Percentiles rank a stretch among this genome's conserved stretches.
Conservation (phyloP, 768 basidiomycete genomes). For the Pholiota microspora region DNA sequence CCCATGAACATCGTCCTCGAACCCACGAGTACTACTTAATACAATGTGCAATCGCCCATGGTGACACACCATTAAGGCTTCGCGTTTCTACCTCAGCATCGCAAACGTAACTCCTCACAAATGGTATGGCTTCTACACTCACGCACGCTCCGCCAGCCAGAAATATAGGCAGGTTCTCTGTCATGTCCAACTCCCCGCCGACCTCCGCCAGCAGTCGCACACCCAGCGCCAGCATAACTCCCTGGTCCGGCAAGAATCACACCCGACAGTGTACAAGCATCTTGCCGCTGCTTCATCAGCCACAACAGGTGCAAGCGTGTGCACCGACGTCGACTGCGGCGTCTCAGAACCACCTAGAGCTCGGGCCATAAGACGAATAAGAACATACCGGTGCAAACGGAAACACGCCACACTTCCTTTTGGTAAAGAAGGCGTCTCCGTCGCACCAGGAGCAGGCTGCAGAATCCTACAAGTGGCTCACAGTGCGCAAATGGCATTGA, state of each 20-base stretch:
- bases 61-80: too few relatives aligned
- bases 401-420: conserved; percentile 62
- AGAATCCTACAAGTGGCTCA: conserved; percentile 94
- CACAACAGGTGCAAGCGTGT: conserved; percentile 94
- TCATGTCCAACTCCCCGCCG: too few relatives aligned
- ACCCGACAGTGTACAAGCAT: conserved; percentile 92
- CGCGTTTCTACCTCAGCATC: too few relatives aligned
- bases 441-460: conserved; percentile 70
- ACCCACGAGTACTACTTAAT: too few relatives aligned
- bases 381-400: background rate
- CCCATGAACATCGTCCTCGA: too few relatives aligned
- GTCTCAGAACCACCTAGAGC: conserved; percentile 87
- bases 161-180: too few relatives aligned
- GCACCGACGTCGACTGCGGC: conserved; percentile 81
- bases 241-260: conserved; percentile 88
- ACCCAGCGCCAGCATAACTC: conserved; percentile 94
- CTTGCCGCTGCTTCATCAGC: conserved; percentile 91
- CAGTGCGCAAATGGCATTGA: conserved; percentile 93
- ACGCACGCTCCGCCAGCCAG: too few relatives aligned
- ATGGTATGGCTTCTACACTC: too few relatives aligned
- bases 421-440: conserved; percentile 91
- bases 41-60: too few relatives aligned
- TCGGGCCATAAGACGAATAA: conserved; percentile 64
- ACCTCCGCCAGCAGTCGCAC: conserved; percentile 87
- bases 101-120: too few relatives aligned